Conservation (phyloP, 257 asterid genomes). For the Echium plantagineum region DNA sequence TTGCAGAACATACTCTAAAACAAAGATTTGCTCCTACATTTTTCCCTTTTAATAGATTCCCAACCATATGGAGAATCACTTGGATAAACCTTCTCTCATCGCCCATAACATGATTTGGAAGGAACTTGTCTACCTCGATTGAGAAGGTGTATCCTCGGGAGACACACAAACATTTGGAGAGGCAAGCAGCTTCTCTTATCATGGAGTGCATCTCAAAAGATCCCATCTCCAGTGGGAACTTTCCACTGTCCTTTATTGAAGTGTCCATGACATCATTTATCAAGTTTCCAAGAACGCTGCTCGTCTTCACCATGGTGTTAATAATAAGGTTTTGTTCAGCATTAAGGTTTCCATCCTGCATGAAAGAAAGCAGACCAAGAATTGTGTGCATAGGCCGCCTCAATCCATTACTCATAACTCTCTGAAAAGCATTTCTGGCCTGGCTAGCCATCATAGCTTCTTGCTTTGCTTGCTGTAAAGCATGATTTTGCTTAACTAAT, state of each 20-base stretch:
- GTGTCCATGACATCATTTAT: conserved; percentile 68
- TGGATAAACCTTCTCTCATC: conserved; percentile 84
- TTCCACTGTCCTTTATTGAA: conserved; percentile 45
- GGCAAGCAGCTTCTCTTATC: conserved; percentile 75
- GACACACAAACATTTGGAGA: conserved; percentile 65
- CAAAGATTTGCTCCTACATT: conserved; percentile 47
- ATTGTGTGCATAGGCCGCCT: conserved; percentile 92
- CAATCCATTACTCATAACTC: conserved; percentile 73
- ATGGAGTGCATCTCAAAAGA: conserved; percentile 53
- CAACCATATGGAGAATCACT: conserved; percentile 77
- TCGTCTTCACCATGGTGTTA: conserved; percentile 60
- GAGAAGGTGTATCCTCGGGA: conserved; percentile 47
- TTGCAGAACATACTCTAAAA: conserved; percentile 39
- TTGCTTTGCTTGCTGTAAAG: conserved; percentile 64
- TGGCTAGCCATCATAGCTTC: conserved; percentile 80
- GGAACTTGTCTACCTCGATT: conserved; percentile 55
- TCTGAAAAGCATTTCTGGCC: conserved; percentile 71
- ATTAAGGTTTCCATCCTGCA: conserved; percentile 56
- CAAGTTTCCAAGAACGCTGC: conserved; percentile 60
- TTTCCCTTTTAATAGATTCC: conserved; percentile 50
- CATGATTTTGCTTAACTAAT: conserved; percentile 66
- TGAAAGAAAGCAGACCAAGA: conserved; percentile 55
- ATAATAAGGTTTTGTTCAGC: conserved; percentile 54
- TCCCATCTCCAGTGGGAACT: conserved; percentile 51
- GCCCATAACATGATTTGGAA: conserved; percentile 80